A percentile compares a stretch with the other conserved stretches of the same genome.
phyloP scores from a whole-genome alignment of 257 asterid species.

The Eucommia ulmoides region DNA sequence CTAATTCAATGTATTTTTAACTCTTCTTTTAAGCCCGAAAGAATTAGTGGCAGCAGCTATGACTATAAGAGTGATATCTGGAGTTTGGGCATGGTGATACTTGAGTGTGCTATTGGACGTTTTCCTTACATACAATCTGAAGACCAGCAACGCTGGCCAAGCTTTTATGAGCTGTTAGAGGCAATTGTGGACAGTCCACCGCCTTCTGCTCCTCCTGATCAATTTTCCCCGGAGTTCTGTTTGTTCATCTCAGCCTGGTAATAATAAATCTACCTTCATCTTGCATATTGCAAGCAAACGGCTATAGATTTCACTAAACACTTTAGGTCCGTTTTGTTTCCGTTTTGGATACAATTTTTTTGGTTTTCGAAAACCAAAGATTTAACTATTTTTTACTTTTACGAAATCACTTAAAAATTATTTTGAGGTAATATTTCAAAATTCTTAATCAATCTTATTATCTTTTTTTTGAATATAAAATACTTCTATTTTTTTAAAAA shows the following conservation, averaged over 20 bases:
- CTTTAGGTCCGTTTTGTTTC: too few relatives aligned
- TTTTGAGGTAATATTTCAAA: too few relatives aligned
- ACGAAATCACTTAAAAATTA: too few relatives aligned
- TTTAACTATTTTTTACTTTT: not conserved
- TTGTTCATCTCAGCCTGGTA: slow-evolving; percentile 76
- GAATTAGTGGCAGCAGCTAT: slow-evolving; percentile 89
- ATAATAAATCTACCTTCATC: slow-evolving; percentile 2
- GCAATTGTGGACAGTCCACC: slow-evolving; percentile 92
- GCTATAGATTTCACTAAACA: too few relatives aligned
- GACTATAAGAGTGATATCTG: slow-evolving; percentile 54
- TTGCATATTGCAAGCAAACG: too few relatives aligned
- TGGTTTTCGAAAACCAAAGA: not conserved
- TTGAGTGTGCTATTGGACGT: slow-evolving; percentile 96
- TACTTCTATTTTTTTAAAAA: too few relatives aligned
- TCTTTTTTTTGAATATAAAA: too few relatives aligned
- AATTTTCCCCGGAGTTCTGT: slow-evolving; percentile 51
- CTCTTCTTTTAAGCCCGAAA: slow-evolving; percentile 60
- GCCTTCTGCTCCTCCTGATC: slow-evolving; percentile 84
- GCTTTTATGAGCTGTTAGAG: slow-evolving; percentile 91
- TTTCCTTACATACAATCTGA: slow-evolving; percentile 93
- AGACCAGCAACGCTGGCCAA: slow-evolving; percentile 76
- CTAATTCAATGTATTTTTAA: not conserved
- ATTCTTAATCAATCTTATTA: too few relatives aligned
- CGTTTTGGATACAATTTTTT: not conserved
- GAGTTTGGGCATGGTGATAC: slow-evolving; percentile 79